A percentile compares a stretch with the other conserved stretches of the same genome.
Conservation (phyloP, 2,329 filamentous ascomycete genomes). For the Trichoderma guizhouense region DNA sequence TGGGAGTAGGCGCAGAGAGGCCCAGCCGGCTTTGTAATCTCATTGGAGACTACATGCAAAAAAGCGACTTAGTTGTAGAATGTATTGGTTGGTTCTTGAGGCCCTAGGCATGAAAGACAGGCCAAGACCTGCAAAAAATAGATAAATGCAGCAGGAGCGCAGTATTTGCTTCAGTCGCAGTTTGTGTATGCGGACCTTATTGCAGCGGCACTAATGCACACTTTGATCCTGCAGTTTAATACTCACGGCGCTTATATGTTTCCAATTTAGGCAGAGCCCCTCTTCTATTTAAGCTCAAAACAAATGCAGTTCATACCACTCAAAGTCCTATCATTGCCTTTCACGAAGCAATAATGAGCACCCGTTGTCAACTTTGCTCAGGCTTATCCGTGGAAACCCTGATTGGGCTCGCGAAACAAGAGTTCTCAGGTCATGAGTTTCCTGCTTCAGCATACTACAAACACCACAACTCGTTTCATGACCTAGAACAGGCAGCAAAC, state of each 20-base stretch:
- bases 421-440: neutral
- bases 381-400: neutral
- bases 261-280: neutral
- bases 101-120: too few species aligned
- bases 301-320: neutral
- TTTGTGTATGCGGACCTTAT: too few species aligned
- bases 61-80: too few species aligned
- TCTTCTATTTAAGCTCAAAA: neutral
- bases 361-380: neutral
- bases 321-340: neutral
- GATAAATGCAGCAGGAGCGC: too few species aligned
- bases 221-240: neutral
- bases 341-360: neutral
- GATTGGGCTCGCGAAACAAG: neutral
- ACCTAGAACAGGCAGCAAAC: neutral
- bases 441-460: slow-evolving; percentile 1
- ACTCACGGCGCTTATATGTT: neutral
- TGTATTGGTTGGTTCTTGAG: too few species aligned
- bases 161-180: too few species aligned
- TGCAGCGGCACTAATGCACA: neutral
- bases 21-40: too few species aligned
- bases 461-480: slow-evolving; percentile 10
- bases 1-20: too few species aligned
- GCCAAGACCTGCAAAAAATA: too few species aligned
- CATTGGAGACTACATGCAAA: too few species aligned